Conservation (phyloP, 1,284 basidiomycete genomes). For the Melampsora americana region DNA sequence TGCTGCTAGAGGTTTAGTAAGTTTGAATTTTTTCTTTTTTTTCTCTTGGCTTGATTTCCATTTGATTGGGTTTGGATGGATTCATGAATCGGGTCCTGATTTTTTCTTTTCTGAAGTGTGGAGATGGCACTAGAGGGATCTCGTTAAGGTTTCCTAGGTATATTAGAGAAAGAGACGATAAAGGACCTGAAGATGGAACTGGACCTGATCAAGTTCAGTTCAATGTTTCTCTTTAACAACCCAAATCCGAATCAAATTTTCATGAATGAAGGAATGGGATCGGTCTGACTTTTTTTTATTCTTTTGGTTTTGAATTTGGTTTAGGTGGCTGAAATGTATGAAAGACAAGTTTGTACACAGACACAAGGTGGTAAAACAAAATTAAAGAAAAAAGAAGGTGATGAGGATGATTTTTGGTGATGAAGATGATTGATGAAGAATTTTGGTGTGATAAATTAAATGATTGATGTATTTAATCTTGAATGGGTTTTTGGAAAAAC, state of each 20-base stretch:
- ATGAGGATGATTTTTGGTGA: conserved; percentile 33
- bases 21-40: conserved; percentile 56
- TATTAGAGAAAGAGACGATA: conserved; percentile 40
- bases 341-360: conserved; percentile 12
- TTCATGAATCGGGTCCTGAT: too few relatives aligned
- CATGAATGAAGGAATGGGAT: too few relatives aligned
- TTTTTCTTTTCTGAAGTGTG: conserved; percentile 32
- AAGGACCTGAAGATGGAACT: conserved; percentile 33
- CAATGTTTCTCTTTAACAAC: too few relatives aligned
- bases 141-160: conserved; percentile 54
- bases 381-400: conserved; percentile 16
- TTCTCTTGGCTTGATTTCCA: neutral
- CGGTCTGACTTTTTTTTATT: too few relatives aligned
- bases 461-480: too few relatives aligned
- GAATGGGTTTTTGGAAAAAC: too few relatives aligned
- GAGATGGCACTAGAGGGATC: conserved; percentile 34
- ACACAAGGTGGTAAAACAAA: neutral
- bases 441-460: too few relatives aligned
- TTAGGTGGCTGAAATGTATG: conserved; percentile 42
- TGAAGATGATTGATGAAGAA: too few relatives aligned
- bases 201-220: conserved; percentile 31
- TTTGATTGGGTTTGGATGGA: neutral
- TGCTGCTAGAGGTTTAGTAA: conserved; percentile 87
- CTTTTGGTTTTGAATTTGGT: neutral
- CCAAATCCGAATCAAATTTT: too few relatives aligned